Conservation (phyloP, 345 rosid species). For the Boechera stricta region DNA sequence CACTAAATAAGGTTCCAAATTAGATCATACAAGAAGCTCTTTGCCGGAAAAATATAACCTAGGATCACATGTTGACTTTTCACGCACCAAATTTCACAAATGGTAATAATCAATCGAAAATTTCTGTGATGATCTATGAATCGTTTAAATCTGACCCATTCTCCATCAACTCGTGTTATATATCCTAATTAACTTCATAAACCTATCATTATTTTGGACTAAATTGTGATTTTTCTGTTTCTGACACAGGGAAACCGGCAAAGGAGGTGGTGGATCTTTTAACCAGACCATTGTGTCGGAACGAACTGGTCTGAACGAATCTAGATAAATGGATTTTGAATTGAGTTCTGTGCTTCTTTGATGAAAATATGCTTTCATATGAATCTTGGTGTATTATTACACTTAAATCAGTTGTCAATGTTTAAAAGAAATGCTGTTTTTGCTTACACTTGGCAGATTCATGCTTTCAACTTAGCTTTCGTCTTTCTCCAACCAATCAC, state of each 20-base stretch:
- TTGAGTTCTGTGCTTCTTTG: conserved; percentile 6
- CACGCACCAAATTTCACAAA: not conserved
- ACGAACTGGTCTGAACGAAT: not conserved
- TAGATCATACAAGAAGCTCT: conserved; percentile 23
- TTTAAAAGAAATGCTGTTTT: not conserved
- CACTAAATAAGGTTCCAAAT: not conserved
- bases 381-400: not conserved
- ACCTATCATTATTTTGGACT: conserved; percentile 8
- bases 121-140: not conserved
- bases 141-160: not conserved
- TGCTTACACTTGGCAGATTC: conserved; percentile 15
- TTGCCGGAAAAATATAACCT: not conserved
- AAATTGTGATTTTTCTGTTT: conserved; percentile 10
- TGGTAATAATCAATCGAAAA: not conserved
- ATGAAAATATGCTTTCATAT: conserved; percentile 8
- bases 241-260: conserved; percentile 53
- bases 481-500: conserved; percentile 25
- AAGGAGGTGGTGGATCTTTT: conserved; percentile 81
- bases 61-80: not conserved
- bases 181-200: not conserved
- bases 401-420: not conserved
- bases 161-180: conserved; percentile 5
- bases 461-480: conserved; percentile 7
- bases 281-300: conserved; percentile 27
- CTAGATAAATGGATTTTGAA: not conserved